A percentile compares a stretch with the other conserved stretches of the same genome.
These are phyloP conservation scores for Picea glauca DNA, from an alignment of 75 land plant genomes.

Conservation along the genomic window DNA sequence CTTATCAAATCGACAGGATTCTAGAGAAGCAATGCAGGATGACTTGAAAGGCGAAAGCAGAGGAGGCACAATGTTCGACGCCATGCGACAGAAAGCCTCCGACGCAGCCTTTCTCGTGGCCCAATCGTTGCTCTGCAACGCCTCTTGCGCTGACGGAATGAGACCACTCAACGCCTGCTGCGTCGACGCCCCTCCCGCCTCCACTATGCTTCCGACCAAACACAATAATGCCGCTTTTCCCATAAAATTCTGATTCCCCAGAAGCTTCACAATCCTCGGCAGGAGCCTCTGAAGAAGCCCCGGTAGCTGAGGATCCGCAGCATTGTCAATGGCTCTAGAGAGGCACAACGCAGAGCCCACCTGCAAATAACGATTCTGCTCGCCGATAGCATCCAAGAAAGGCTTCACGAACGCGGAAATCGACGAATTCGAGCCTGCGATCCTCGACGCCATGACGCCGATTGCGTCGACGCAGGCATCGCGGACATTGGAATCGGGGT, in stretches of 20 bases:
- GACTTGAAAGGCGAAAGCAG: slow-evolving; percentile 34
- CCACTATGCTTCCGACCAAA: slow-evolving; percentile 47
- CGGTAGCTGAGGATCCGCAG: slow-evolving; percentile 36
- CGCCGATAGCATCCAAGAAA: slow-evolving; percentile 51
- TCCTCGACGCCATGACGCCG: slow-evolving; percentile 36
- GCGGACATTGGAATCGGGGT: slow-evolving; percentile 82
- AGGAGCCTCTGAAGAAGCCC: slow-evolving; percentile 36
- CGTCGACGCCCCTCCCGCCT: slow-evolving; percentile 35
- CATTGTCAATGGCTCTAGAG: slow-evolving; percentile 63
- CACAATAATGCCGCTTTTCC: slow-evolving; percentile 75
- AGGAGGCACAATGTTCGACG: slow-evolving; percentile 21
- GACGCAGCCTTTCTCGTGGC: slow-evolving; percentile 78
- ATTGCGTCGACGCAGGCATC: slow-evolving; percentile 78
- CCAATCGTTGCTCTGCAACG: slow-evolving; percentile 67
- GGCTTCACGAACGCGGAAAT: slow-evolving; percentile 54
- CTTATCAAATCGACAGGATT: slow-evolving; percentile 83
- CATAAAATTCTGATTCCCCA: slow-evolving; percentile 48
- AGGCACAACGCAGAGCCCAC: slow-evolving; percentile 74
- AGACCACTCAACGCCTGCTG: slow-evolving; percentile 26
- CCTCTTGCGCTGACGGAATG: slow-evolving; percentile 43
- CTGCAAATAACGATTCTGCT: slow-evolving; percentile 67
- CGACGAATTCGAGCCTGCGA: slow-evolving; percentile 25
- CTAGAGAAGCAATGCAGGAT: slow-evolving; percentile 46
- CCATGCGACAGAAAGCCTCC: slow-evolving; percentile 47
- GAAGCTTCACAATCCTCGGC: slow-evolving; percentile 58